phyloP scores from a whole-genome alignment of 768 basidiomycete genomes.

The Collybiopsis luxurians region DNA sequence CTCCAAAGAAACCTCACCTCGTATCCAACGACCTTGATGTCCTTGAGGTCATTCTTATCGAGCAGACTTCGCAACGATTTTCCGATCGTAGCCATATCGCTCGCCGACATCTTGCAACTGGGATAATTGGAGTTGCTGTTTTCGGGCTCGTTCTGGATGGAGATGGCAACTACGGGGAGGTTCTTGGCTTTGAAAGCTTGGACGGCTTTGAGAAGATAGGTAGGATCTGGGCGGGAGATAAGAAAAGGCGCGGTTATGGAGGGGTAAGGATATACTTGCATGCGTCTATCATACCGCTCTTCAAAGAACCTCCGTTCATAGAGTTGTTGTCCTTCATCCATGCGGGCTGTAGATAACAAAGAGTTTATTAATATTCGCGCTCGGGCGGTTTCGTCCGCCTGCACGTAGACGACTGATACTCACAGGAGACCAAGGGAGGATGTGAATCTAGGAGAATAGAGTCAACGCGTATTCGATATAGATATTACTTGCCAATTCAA shows the following conservation, averaged over 20 bases:
- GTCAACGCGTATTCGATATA: background rate
- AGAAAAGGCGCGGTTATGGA: too few relatives aligned
- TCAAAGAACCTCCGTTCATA: conserved; percentile 66
- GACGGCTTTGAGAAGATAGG: conserved; percentile 70
- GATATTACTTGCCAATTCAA: background rate
- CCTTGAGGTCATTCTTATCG: conserved; percentile 40
- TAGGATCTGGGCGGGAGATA: conserved; percentile 48
- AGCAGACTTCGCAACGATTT: conserved; percentile 39
- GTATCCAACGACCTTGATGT: conserved; percentile 36
- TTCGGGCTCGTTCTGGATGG: conserved; percentile 37
- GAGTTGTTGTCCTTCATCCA: conserved; percentile 75
- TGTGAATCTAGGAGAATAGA: conserved; percentile 40
- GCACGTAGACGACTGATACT: too few relatives aligned
- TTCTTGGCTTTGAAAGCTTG: conserved; percentile 67
- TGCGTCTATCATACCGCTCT: conserved; percentile 41
- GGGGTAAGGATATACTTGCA: too few relatives aligned
- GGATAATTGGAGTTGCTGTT: conserved; percentile 36
- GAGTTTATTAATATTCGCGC: too few relatives aligned
- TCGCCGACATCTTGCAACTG: conserved; percentile 33
- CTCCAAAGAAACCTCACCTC: too few relatives aligned
- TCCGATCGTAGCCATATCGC: conserved; percentile 40
- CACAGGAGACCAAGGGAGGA: conserved; percentile 77
- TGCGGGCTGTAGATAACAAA: too few relatives aligned
- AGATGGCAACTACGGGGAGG: conserved; percentile 58
- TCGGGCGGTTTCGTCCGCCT: too few relatives aligned